phyloP scores from a whole-genome alignment of 2,329 filamentous ascomycete genomes.

The Allantophomopsis cytisporea region DNA sequence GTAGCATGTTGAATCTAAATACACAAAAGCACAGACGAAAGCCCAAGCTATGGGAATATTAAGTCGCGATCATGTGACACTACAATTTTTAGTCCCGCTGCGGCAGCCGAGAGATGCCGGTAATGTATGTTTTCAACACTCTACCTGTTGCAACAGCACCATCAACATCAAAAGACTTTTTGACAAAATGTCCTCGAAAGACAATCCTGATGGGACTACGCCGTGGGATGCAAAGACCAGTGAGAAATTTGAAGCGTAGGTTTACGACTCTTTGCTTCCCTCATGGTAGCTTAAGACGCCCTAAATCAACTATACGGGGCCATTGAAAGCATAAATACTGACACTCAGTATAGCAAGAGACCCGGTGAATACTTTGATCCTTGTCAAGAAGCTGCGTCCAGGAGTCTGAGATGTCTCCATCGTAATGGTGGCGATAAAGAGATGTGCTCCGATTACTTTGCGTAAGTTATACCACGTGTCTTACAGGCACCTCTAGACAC shows the following conservation, averaged over 20 bases:
- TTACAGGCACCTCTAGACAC: not conserved
- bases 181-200: too few relatives aligned
- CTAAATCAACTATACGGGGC: too few relatives aligned
- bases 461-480: constrained; percentile 38
- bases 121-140: too few relatives aligned
- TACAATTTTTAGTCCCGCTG: too few relatives aligned
- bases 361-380: constrained; percentile 67
- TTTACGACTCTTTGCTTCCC: not conserved
- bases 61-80: too few relatives aligned
- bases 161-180: too few relatives aligned
- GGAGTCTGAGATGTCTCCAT: constrained; percentile 72
- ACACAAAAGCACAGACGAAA: too few relatives aligned
- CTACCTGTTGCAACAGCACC: too few relatives aligned
- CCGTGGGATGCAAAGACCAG: not conserved
- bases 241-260: not conserved
- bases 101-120: too few relatives aligned
- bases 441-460: constrained; percentile 88
- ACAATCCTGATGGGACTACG: not conserved
- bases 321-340: not conserved
- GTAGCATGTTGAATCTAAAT: too few relatives aligned
- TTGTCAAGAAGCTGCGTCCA: constrained; percentile 75
- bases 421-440: constrained; percentile 72
- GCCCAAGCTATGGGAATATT: too few relatives aligned
- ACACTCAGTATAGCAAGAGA: not conserved
- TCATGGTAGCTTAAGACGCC: too few relatives aligned